Conservation (phyloP, 345 rosid genomes). For the Microcos paniculata region DNA sequence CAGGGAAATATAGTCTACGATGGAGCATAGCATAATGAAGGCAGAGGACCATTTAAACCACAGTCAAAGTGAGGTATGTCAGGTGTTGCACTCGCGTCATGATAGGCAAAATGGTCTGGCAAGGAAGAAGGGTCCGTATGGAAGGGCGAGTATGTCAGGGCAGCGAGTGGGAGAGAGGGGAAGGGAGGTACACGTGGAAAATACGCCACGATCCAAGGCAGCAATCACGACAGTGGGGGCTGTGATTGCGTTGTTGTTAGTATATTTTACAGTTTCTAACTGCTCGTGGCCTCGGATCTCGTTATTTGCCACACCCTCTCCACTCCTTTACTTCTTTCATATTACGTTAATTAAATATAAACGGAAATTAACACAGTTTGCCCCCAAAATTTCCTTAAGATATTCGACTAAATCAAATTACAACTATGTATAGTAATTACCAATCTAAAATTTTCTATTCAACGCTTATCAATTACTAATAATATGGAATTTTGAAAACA, state of each 20-base stretch:
- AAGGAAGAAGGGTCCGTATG: neutral
- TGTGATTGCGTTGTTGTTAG: conserved; percentile 2
- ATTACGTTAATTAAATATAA: too few relatives aligned
- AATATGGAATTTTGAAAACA: too few relatives aligned
- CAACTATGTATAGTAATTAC: too few relatives aligned
- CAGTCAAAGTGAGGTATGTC: neutral
- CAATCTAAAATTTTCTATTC: too few relatives aligned
- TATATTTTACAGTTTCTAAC: conserved; percentile 13
- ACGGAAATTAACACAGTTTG: too few relatives aligned
- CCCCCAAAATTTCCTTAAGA: neutral
- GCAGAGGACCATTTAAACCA: neutral
- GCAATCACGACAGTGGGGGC: conserved; percentile 10
- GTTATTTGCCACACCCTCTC: conserved; percentile 6
- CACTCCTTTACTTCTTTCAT: too few relatives aligned
- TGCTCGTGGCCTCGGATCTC: conserved; percentile 30
- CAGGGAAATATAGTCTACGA: neutral
- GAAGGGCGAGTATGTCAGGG: neutral
- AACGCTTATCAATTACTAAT: too few relatives aligned
- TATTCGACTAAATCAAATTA: neutral
- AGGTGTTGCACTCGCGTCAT: neutral
- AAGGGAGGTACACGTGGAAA: conserved; percentile 18
- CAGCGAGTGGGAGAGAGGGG: neutral
- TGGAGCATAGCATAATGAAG: neutral
- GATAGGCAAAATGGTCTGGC: neutral
- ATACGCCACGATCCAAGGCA: conserved; percentile 14